These are phyloP conservation scores for Wickerhamomyces rabaulensis DNA, from an alignment of 805 yeast species.

Conservation along the genomic window DNA sequence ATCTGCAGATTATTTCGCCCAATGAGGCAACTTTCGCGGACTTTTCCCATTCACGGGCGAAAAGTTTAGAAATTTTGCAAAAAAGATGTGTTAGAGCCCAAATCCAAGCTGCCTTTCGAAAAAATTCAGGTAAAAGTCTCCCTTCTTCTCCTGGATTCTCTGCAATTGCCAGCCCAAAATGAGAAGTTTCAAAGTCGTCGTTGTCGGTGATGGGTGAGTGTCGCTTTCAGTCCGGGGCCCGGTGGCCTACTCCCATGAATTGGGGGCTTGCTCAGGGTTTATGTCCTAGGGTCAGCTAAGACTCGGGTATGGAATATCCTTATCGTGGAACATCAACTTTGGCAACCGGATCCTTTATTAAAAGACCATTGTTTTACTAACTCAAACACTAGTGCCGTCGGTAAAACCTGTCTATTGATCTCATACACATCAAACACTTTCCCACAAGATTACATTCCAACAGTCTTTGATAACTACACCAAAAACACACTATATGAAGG, in stretches of 20 bases:
- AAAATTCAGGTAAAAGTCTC: no score
- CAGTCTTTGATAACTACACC: conserved; percentile 89
- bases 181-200: conserved; percentile 90
- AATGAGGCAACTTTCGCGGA: neutral
- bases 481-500: conserved; percentile 81
- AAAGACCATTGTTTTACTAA: no score
- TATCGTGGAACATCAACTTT: neutral
- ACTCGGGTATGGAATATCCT: neutral
- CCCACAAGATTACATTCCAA: conserved; percentile 91
- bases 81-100: neutral
- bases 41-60: no score
- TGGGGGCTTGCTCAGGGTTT: neutral
- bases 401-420: conserved; percentile 84
- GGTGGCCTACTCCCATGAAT: no score
- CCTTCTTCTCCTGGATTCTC: neutral
- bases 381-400: conserved; percentile 65
- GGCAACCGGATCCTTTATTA: no score
- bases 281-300: neutral
- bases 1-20: neutral
- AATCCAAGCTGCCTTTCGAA: neutral
- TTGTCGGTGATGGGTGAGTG: conserved; percentile 83
- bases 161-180: conserved; percentile 27
- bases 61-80: no score
- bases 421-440: conserved; percentile 89
- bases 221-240: no score